Evolutionary conservation across 352 stramenopile genomes (phyloP), one percentile per base, ranked within the genome.

Genomic region (Globisporangium alternatum): DNA sequence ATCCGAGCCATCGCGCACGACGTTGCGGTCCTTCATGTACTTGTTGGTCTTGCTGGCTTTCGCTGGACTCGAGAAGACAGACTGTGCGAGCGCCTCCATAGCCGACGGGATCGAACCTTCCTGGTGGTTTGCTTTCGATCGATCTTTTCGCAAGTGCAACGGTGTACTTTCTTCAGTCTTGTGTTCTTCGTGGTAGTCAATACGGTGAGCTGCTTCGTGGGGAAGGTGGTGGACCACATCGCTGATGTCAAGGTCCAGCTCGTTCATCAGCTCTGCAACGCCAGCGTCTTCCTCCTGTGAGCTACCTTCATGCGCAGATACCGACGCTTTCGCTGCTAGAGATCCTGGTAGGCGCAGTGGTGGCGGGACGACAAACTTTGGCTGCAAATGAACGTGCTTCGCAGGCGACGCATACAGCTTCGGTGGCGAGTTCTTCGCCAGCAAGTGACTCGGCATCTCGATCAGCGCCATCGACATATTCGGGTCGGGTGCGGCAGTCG

Each of bases 151-250:
- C 17, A 78, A 47, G 58, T 82, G 67, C 8, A 71, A 69, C 9
- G 74, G 75, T 15, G 73, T 83, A 39, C 69, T 82, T 58, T 88
- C 78, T 41, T 88, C 80, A 8, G 74, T 87, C 63, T 89, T 86
- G 30, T 44, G 49, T 66, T 88, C 80, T 56, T 86, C 65, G 0
- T 63, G 64, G 13, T 63, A 67, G 1, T 65, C 69, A 2, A 43
- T 49, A 44, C 72, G 59, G 1, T 53, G 64, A 12, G 55, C 47
- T 62, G 31, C 22, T 35, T 39, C 52, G 12, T 17, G 48, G 21
- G 64, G 48, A n/a, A 60, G 56, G 17, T 64, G 59, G 3, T 70
- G 57, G 12, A 25, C 53, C 22, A 72, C 17, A 13, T 74, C 60
- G 41, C 63, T 72, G 31, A 82, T 62, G 30, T 87, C 66, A 39